Evolutionary conservation across 2,329 filamentous ascomycete species (phyloP).

Genomic region (Coleophoma crateriformis): DNA sequence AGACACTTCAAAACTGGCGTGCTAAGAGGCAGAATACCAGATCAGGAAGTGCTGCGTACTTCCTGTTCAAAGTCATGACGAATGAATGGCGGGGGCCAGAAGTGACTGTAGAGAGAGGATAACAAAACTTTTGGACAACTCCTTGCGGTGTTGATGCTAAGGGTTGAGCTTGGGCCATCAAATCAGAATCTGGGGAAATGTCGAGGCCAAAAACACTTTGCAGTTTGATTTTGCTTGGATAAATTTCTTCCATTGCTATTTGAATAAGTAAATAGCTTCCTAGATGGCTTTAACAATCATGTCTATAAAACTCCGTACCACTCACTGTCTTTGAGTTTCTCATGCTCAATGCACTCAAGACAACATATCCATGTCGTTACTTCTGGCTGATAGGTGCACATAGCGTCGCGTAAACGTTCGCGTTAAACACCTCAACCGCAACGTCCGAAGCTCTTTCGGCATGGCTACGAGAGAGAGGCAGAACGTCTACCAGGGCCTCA

Average conservation of each 20-base stretch:
- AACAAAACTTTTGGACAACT: background rate
- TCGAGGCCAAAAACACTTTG: too few relatives aligned
- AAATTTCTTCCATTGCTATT: background rate
- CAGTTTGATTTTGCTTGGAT: too few relatives aligned
- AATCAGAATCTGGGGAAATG: background rate
- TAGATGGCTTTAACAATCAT: too few relatives aligned
- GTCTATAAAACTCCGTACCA: background rate
- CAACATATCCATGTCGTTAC: background rate
- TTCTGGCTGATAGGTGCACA: background rate
- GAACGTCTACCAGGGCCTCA: background rate
- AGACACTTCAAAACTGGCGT: background rate
- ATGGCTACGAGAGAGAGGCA: background rate
- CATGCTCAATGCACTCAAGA: background rate
- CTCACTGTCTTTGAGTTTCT: background rate
- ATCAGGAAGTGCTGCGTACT: slow-evolving; percentile 78
- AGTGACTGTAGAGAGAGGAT: background rate
- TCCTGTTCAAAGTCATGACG: slow-evolving; percentile 68
- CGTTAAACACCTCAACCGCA: background rate
- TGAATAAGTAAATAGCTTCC: too few relatives aligned
- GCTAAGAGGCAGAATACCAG: slow-evolving; percentile 45
- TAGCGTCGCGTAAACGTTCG: slow-evolving; percentile 1
- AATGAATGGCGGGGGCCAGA: background rate
- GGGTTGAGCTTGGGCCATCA: background rate
- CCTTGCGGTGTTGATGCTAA: background rate
- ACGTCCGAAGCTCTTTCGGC: background rate